These are phyloP conservation scores for Crithidia bombi DNA, from an alignment of 208 protist genomes.

Conservation along the genomic window DNA sequence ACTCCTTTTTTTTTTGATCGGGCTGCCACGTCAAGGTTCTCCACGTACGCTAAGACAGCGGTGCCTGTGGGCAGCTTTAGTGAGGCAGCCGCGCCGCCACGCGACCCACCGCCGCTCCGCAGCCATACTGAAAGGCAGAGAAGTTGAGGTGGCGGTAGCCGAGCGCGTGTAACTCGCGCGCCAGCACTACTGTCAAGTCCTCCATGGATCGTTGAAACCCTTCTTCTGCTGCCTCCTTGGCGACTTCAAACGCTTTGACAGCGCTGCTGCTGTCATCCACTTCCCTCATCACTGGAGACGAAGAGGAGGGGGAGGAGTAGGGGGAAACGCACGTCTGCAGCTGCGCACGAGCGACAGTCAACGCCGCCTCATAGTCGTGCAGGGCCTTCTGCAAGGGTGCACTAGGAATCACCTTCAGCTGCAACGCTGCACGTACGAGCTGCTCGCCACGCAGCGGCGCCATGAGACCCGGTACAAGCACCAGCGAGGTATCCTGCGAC, in stretches of 20 bases:
- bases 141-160: slow-evolving; percentile 48
- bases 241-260: slow-evolving; percentile 2
- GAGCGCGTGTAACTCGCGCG: slow-evolving; percentile 11
- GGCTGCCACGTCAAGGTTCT: no score
- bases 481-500: slow-evolving; percentile 1
- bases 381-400: slow-evolving; percentile 29
- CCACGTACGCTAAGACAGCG: neutral
- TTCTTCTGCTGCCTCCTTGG: slow-evolving; percentile 34
- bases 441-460: slow-evolving; percentile 32
- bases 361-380: slow-evolving; percentile 19
- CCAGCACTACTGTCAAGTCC: slow-evolving; percentile 32
- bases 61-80: neutral
- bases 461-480: slow-evolving; percentile 39
- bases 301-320: no score
- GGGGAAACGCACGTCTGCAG: neutral
- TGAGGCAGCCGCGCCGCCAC: slow-evolving; percentile 27
- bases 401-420: slow-evolving; percentile 42
- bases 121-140: slow-evolving; percentile 44
- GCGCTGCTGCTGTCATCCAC: neutral
- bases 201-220: slow-evolving; percentile 32
- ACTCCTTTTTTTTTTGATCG: neutral
- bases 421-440: slow-evolving; percentile 28
- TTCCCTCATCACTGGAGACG: no score
- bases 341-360: slow-evolving; percentile 6
- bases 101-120: slow-evolving; percentile 30